Base-by-base conservation (phyloP, 192 early-diverging fungal genomes). In the Piromyces finnis region DNA sequence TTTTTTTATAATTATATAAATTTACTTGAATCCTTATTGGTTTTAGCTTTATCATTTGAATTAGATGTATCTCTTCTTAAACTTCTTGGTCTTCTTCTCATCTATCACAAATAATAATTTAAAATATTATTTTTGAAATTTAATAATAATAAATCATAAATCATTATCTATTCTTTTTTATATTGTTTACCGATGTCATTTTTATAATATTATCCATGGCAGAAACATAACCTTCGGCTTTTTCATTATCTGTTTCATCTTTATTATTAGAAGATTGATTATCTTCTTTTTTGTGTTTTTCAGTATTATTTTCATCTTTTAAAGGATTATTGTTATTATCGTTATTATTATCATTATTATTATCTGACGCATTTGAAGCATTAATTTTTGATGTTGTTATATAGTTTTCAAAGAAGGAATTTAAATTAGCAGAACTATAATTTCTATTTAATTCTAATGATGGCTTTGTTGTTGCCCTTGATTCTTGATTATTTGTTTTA, bases 381-480 rank as follows among this genome's bases (percentile, higher is more conserved):
- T n/a, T n/a, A n/a, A n/a, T n/a, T n/a, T n/a, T n/a, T n/a, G n/a
- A n/a, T n/a, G n/a, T n/a, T 22, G 18, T 22, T 17, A 51, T 18
- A 51, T 51, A 51, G 22, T 36, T 51, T 27, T 32, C 29, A 29
- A 59, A 30, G 29, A 82, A 37, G 7, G 30, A n/a, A 29, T 77
- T 78, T 78, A 29, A 36, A 36, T 78, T 36, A 17, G 59, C 28
- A 77, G 78, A 17, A 79, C 77, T 78, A 51, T 51, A 18, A 51
- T 81, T 82, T 77, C 80, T 84, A 30, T 29, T 84, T 28, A 78
- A 29, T n/a, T 80, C 83, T 22, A 29, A n/a, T n/a, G n/a, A n/a
- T n/a, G n/a, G n/a, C n/a, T n/a, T n/a, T n/a, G n/a, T n/a, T n/a
- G n/a, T 79, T 12, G 18, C 68, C 6, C 68, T 30, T 5, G 35